A percentile compares a stretch with the other conserved stretches of the same genome.
Evolutionary conservation across 2,329 filamentous ascomycete genomes (phyloP).

Genomic region (Ascochyta koolunga): DNA sequence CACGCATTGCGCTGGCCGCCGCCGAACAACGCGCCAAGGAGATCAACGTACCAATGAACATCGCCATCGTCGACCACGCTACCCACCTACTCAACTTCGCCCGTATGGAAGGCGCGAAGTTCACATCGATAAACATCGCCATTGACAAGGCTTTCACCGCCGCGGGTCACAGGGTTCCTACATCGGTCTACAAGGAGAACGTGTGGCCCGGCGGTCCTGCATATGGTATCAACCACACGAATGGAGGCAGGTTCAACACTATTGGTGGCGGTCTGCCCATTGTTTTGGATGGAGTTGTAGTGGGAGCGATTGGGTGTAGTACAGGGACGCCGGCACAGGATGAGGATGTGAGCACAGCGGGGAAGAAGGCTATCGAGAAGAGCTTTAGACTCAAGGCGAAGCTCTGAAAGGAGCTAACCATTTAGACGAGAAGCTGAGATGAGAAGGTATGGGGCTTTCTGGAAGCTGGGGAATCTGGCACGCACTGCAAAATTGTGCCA

Average conservation of each 20-base stretch:
- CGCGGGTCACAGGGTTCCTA: conserved; percentile 60
- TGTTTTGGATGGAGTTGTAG: conserved; percentile 53
- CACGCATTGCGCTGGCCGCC: conserved; percentile 44
- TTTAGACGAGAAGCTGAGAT: neutral
- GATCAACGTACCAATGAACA: conserved; percentile 55
- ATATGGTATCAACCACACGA: conserved; percentile 59
- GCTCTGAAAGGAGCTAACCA: conserved; percentile 37
- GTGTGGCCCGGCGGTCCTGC: conserved; percentile 61
- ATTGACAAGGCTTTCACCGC: conserved; percentile 68
- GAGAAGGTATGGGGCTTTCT: too few relatives aligned
- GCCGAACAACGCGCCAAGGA: conserved; percentile 45
- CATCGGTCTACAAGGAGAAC: conserved; percentile 59
- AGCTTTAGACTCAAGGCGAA: conserved; percentile 47
- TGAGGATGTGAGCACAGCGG: conserved; percentile 59
- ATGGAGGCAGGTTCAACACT: conserved; percentile 60
- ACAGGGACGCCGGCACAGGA: conserved; percentile 63
- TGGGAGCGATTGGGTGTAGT: conserved; percentile 62
- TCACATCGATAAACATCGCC: conserved; percentile 64
- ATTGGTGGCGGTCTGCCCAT: conserved; percentile 63
- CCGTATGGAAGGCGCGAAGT: conserved; percentile 55
- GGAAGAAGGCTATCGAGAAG: conserved; percentile 57
- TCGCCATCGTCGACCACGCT: conserved; percentile 55
- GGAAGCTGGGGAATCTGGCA: too few relatives aligned
- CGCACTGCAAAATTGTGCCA: too few relatives aligned
- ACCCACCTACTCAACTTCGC: conserved; percentile 55